Evolutionary conservation across 2,329 filamentous ascomycete genomes (phyloP).

Genomic region (Cytospora mali): DNA sequence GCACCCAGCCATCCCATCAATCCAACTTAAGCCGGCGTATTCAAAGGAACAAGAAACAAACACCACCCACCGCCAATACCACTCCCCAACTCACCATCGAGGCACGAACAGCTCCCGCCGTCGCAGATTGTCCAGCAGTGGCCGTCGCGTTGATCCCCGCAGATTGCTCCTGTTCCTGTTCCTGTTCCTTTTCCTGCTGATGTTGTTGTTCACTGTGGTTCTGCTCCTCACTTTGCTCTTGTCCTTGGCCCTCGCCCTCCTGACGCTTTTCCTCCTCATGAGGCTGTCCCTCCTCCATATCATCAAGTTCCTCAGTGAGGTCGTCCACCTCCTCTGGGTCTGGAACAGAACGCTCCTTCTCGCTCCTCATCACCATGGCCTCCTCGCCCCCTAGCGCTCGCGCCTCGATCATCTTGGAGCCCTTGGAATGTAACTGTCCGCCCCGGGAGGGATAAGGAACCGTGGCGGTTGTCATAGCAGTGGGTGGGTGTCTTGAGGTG

Average conservation of each 20-base stretch:
- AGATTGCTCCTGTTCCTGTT: background rate
- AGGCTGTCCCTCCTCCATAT: too few relatives aligned
- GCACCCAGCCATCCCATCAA: background rate
- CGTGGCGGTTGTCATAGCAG: too few relatives aligned
- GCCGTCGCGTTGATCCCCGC: background rate
- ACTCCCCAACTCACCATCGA: background rate
- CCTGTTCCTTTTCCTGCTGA: background rate
- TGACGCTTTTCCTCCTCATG: background rate
- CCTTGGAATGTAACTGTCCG: too few relatives aligned
- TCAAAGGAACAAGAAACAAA: background rate
- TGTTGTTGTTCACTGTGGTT: background rate
- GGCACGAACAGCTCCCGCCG: background rate
- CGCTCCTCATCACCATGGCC: too few relatives aligned
- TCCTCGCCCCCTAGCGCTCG: background rate
- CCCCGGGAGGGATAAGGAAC: too few relatives aligned
- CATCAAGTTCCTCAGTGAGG: too few relatives aligned
- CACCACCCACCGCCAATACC: background rate
- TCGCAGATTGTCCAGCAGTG: background rate
- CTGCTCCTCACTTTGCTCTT: background rate
- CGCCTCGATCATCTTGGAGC: background rate
- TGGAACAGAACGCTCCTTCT: too few relatives aligned
- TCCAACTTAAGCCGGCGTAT: background rate
- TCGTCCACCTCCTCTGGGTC: too few relatives aligned
- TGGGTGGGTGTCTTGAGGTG: background rate
- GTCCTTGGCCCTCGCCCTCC: background rate